phyloP scores from a whole-genome alignment of 352 stramenopile species.

The Globisporangium abappressorium region DNA sequence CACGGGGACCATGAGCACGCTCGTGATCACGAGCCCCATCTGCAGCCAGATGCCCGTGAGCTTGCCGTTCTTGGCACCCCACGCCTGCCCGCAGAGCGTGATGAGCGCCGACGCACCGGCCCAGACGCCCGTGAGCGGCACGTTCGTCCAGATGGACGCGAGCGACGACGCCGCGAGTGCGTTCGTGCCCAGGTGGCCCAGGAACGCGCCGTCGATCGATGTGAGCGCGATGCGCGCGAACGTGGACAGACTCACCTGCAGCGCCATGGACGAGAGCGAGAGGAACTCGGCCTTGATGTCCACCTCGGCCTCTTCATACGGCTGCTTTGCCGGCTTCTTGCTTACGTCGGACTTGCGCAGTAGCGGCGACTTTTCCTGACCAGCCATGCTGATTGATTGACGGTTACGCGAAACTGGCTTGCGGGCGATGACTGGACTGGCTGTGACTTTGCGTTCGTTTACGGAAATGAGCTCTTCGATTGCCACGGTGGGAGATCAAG shows the following conservation, averaged over 20 bases:
- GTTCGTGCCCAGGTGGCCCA: slow-evolving; percentile 69
- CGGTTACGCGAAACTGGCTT: not conserved
- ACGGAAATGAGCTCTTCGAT: slow-evolving; percentile 11
- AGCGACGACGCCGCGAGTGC: slow-evolving; percentile 75
- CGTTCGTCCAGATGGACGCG: slow-evolving; percentile 70
- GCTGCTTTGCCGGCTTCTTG: not conserved
- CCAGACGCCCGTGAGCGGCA: slow-evolving; percentile 70
- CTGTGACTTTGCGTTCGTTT: slow-evolving; percentile 7
- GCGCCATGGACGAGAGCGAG: slow-evolving; percentile 67
- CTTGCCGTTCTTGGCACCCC: slow-evolving; percentile 32
- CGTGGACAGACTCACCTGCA: slow-evolving; percentile 77
- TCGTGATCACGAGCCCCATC: slow-evolving; percentile 32
- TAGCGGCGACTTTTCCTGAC: slow-evolving; percentile 13
- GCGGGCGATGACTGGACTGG: not conserved
- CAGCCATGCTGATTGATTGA: slow-evolving; percentile 1
- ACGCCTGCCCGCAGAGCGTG: slow-evolving; percentile 39
- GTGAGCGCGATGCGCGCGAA: slow-evolving; percentile 78
- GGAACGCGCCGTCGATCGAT: slow-evolving; percentile 75
- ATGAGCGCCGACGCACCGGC: slow-evolving; percentile 65
- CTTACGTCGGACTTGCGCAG: slow-evolving; percentile 5
- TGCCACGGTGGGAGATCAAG: not conserved
- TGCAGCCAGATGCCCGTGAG: slow-evolving; percentile 40
- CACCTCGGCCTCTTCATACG: slow-evolving; percentile 35
- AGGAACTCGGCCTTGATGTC: slow-evolving; percentile 58
- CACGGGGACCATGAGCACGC: slow-evolving; percentile 30